These are phyloP conservation scores for Trametes hirsuta DNA, from an alignment of 1,284 basidiomycete genomes.

Conservation along the genomic window DNA sequence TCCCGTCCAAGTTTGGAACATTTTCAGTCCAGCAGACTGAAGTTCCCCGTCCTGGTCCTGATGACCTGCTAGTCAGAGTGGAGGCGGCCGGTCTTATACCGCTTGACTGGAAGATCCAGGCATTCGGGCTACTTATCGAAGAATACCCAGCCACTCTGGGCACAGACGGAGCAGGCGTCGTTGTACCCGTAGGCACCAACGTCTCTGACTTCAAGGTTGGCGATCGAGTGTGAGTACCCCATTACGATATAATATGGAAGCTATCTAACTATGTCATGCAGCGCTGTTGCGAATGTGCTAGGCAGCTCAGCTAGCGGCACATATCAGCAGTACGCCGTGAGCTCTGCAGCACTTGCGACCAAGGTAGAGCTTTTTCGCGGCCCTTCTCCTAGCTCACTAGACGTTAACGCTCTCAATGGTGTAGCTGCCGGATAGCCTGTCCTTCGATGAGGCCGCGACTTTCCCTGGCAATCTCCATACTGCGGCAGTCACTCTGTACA, in stretches of 20 bases:
- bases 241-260: no score
- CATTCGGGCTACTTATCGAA: constrained; percentile 36
- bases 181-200: constrained; percentile 55
- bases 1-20: no score
- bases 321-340: no score
- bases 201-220: constrained; percentile 55
- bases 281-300: no score
- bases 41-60: constrained; percentile 39
- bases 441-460: constrained; percentile 35
- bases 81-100: constrained; percentile 48
- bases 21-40: neutral
- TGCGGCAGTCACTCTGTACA: constrained; percentile 33
- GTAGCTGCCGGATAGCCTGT: constrained; percentile 33
- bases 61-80: constrained; percentile 45
- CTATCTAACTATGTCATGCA: neutral
- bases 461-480: constrained; percentile 33
- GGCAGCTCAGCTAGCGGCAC: no score
- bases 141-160: constrained; percentile 53
- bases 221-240: constrained; percentile 52
- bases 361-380: neutral
- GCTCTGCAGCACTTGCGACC: no score
- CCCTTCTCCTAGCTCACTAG: no score
- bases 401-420: neutral
- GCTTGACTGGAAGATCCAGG: constrained; percentile 42
- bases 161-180: constrained; percentile 60